phyloP scores from a whole-genome alignment of 495 filamentous ascomycete genomes.

The Aspergillus sclerotioniger region DNA sequence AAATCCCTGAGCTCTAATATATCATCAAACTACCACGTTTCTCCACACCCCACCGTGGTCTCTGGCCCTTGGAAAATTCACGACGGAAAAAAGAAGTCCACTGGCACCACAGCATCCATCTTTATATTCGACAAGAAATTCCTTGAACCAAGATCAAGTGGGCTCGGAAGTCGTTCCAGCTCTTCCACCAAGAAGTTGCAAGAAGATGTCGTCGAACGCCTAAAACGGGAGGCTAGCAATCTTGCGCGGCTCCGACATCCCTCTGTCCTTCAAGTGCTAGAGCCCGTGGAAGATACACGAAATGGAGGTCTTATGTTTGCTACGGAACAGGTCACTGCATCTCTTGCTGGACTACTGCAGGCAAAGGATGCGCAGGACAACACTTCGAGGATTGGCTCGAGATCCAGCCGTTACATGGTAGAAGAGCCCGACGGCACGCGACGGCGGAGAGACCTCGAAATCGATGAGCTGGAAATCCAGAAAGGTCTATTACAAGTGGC shows the following conservation, averaged over 20 bases:
- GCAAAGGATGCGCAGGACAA: conserved; percentile 92
- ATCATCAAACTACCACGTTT: conserved; percentile 79
- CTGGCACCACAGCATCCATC: conserved; percentile 80
- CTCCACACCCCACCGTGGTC: conserved; percentile 62
- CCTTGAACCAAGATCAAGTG: conserved; percentile 65
- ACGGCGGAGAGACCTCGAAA: conserved; percentile 79
- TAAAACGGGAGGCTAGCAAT: conserved; percentile 87
- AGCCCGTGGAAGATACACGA: conserved; percentile 92
- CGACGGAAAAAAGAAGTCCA: conserved; percentile 94
- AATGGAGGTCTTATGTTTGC: conserved; percentile 92
- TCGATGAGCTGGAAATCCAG: conserved; percentile 96
- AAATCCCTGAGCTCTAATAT: conserved; percentile 94
- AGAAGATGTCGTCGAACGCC: conserved; percentile 83
- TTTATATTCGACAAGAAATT: conserved; percentile 92
- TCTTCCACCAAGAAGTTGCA: conserved; percentile 72
- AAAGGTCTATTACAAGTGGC: conserved; percentile 91
- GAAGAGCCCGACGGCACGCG: conserved; percentile 74
- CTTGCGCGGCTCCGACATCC: conserved; percentile 87
- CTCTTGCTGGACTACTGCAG: conserved; percentile 74
- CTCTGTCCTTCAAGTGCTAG: conserved; percentile 84
- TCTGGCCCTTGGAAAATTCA: conserved; percentile 97
- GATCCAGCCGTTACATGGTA: conserved; percentile 75
- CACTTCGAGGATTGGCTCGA: conserved; percentile 53
- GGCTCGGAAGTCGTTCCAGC: conserved; percentile 57
- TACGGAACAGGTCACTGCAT: conserved; percentile 84